Base-by-base conservation (phyloP, 164 flowering plant species). In the Platanus orientalis region DNA sequence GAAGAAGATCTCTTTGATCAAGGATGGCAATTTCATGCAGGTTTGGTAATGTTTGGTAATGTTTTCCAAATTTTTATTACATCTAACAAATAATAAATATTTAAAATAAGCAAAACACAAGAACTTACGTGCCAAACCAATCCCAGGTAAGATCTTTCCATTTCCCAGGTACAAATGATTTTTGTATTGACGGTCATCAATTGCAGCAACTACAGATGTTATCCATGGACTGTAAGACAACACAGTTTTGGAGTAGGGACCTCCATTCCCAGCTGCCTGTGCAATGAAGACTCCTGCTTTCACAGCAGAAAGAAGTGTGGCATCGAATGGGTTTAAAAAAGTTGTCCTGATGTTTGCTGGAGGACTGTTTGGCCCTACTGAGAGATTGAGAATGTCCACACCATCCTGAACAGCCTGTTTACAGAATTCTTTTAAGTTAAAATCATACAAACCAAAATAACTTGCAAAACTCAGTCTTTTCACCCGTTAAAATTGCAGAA, bases 191-290 rank as follows among this genome's bases (percentile, higher is more conserved):
- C 99, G 89, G 36, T 94, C 99, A 79, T 94, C 97, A 65, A 86
- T 76, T 57, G 99, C 96, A 72, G 99, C 99, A 72, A 92, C 99
- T 34, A 94, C 92, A 75, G 97, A 66, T 72, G 89, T 68, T 79
- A 94, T 88, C 99, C 99, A 94, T 19, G 99, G 99, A 78, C 99
- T 91, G 74, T 87, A 94, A 28, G 99, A 94, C 40, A 91, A 80
- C 77, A 94, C 56, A 20, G 95, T 82, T 75, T 91, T 94, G 3
- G 97, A 91, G 68, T 83, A 94, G 60, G 99, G 99, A 16, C 99
- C 99, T 63, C 92, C 97, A 85, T 94, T 94, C 76, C 99, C 99
- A 54, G 85, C 97, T 47, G 99, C 99, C 75, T 94, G 99, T 20
- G 79, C 99, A 69, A 94, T 97, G 81, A 94, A 94, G 2, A 94